A percentile compares a stretch with the other conserved stretches of the same genome.
phyloP scores from a whole-genome alignment of 148 eudicot species.

The Fagopyrum esculentum region DNA sequence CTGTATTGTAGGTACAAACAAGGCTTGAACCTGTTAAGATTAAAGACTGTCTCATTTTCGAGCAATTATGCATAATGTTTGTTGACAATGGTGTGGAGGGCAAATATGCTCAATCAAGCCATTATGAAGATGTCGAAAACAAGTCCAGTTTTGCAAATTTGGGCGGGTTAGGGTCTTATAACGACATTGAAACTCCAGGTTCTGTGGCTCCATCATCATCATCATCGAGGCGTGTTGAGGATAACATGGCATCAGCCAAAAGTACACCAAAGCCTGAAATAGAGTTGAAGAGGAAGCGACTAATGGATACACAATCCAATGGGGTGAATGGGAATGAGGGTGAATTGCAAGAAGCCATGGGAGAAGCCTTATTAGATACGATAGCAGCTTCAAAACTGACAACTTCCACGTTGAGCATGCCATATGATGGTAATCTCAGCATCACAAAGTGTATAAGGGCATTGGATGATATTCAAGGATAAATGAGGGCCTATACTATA shows the following conservation, averaged over 20 bases:
- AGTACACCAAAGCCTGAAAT: slow-evolving; percentile 7
- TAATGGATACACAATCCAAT: slow-evolving; percentile 24
- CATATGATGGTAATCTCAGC: slow-evolving; percentile 26
- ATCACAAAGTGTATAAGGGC: slow-evolving; percentile 50
- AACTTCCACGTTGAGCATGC: slow-evolving; percentile 12
- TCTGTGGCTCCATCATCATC: slow-evolving; percentile 33
- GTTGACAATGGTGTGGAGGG: slow-evolving; percentile 61
- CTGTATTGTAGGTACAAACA: slow-evolving; percentile 32
- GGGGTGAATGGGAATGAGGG: slow-evolving; percentile 25
- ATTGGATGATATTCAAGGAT: slow-evolving; percentile 57
- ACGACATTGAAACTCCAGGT: slow-evolving; percentile 25
- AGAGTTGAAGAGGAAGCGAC: slow-evolving; percentile 46
- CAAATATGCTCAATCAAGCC: slow-evolving; percentile 82
- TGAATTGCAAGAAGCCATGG: slow-evolving; percentile 41
- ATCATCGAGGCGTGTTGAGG: slow-evolving; percentile 23
- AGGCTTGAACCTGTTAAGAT: slow-evolving; percentile 43
- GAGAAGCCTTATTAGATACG: slow-evolving; percentile 52
- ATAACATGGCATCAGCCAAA: slow-evolving; percentile 9
- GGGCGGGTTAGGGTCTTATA: too few relatives aligned
- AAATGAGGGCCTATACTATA: slow-evolving; percentile 33
- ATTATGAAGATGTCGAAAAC: slow-evolving; percentile 47
- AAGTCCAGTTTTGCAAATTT: slow-evolving; percentile 19
- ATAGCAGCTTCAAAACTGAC: slow-evolving; percentile 38
- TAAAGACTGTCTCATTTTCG: slow-evolving; percentile 77
- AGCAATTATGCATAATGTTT: slow-evolving; percentile 63